phyloP scores from a whole-genome alignment of 495 filamentous ascomycete species.

The Hyaloscypha hepaticicola region DNA sequence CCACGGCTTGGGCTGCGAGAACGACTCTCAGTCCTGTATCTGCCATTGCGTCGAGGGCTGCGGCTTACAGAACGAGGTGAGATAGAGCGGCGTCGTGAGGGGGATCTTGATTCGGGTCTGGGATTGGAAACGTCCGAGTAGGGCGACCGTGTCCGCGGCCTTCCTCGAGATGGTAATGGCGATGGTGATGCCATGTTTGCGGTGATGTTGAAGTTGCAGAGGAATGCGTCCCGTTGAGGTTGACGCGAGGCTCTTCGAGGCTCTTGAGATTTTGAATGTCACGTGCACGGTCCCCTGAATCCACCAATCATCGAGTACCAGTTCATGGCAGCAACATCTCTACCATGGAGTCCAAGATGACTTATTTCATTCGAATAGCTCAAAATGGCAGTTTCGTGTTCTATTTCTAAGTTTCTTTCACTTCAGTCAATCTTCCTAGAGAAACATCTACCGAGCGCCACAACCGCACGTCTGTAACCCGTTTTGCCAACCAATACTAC shows the following conservation, averaged over 20 bases:
- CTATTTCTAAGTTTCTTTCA: too few relatives aligned
- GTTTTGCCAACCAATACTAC: too few relatives aligned
- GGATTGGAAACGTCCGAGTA: slow-evolving; percentile 26
- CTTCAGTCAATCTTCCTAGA: too few relatives aligned
- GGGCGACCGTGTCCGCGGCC: slow-evolving; percentile 35
- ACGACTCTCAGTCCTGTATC: slow-evolving; percentile 39
- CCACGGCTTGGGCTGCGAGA: slow-evolving; percentile 40
- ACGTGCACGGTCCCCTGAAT: neutral
- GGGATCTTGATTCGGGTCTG: slow-evolving; percentile 27
- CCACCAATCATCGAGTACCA: neutral
- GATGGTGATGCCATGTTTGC: slow-evolving; percentile 25
- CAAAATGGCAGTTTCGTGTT: too few relatives aligned
- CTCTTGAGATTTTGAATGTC: neutral
- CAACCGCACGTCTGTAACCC: too few relatives aligned
- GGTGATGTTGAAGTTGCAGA: neutral
- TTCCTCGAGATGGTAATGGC: slow-evolving; percentile 31
- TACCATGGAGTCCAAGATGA: too few relatives aligned
- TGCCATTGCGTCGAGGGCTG: slow-evolving; percentile 37
- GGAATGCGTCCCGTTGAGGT: neutral
- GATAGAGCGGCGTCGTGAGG: slow-evolving; percentile 46
- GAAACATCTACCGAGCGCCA: too few relatives aligned
- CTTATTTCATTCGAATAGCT: too few relatives aligned
- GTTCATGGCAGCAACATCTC: too few relatives aligned
- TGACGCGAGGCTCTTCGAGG: slow-evolving; percentile 5
- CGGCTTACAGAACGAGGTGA: slow-evolving; percentile 47